Percentiles rank a stretch among this genome's conserved stretches.
Evolutionary conservation across 192 early-diverging fungal genomes (phyloP).

Genomic region (Backusella morwellensis): DNA sequence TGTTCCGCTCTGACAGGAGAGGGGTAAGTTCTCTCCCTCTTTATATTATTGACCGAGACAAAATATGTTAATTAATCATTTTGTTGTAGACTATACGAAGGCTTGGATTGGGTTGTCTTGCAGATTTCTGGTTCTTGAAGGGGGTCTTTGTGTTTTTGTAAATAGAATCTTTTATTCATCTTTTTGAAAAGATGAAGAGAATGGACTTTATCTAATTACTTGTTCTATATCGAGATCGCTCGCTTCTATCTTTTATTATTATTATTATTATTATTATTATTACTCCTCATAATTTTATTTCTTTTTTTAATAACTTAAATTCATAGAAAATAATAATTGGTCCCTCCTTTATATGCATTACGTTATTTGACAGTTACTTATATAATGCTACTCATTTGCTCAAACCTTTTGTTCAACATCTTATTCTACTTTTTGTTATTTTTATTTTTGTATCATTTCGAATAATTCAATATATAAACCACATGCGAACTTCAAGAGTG

Average conservation of each 20-base stretch:
- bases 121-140: slow-evolving; percentile 35
- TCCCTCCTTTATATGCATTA: neutral
- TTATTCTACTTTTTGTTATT: neutral
- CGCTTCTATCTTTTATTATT: neutral
- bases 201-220: neutral
- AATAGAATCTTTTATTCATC: neutral
- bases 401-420: neutral
- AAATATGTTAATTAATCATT: neutral
- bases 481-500: neutral
- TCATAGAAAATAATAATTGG: neutral
- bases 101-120: slow-evolving; percentile 59
- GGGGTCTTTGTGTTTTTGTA: neutral
- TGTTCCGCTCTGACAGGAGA: slow-evolving; percentile 68
- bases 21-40: slow-evolving; percentile 43
- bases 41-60: neutral
- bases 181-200: neutral
- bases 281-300: neutral
- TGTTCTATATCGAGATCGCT: neutral
- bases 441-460: neutral
- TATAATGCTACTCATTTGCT: neutral
- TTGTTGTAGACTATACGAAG: slow-evolving; percentile 49
- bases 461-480: neutral
- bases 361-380: neutral
- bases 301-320: neutral
- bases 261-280: neutral